Base-by-base conservation (phyloP, 2,329 filamentous ascomycete genomes). In the Cytospora paraplurivora region DNA sequence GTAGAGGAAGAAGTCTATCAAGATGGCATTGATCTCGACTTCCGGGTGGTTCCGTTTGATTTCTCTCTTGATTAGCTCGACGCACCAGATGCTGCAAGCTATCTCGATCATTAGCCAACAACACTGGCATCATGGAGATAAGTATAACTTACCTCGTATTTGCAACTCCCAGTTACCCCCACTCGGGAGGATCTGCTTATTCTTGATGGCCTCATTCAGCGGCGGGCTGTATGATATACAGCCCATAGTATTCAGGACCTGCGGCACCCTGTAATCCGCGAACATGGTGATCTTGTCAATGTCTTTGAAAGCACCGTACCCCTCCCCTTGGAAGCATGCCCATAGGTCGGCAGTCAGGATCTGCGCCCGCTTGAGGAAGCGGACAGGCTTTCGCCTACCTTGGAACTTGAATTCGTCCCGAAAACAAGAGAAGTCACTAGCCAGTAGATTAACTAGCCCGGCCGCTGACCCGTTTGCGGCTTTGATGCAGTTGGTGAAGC, bases 281-380 rank as follows among this genome's bases (percentile, higher is more conserved):
- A 99, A 99, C 89, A 98, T 98, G 66, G 95, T 99, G 71, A 99
- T 90, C 74, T 93, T 92, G 77, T 95, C 90, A 70, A 99, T 97
- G 73, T 99, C 95, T 63, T 86, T 74, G 75, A 99, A 99, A 34
- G 84, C 80, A 37, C 95, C 96, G 71, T 88, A 93, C 33, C 85
- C 82, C 68, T 89, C 81, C 53, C 92, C 93, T 59, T 94, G 86
- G 74, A 98, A 98, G 67, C 93, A 96, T 6, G 95, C 96, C 96
- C 96, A 99, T 1, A 98, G 75, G 75, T 99, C 95, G 27, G 96
- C 96, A 2, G 96, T 93, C 21, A 98, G 84, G 65, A 99, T 99
- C 76, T 99, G 95, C 1, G 95, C 93, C 12, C 96, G 88, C 78
- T 99, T 99, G 73, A 97, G 87, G 67, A 99, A 85, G 15, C 92